Percentiles rank a stretch among this genome's conserved stretches.
phyloP scores from a whole-genome alignment of 257 asterid genomes.

The Capsicum pubescens region DNA sequence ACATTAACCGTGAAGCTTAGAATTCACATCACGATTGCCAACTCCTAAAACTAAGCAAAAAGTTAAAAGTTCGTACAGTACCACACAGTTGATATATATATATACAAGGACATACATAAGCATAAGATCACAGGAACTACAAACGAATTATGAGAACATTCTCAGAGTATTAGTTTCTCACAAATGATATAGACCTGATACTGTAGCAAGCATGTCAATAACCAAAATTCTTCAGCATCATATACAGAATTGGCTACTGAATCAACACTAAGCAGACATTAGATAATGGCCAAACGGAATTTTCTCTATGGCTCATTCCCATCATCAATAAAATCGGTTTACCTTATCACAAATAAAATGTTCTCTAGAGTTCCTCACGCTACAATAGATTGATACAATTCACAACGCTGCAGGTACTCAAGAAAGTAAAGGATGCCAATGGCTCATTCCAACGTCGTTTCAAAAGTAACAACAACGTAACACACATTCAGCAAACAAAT shows the following conservation, averaged over 20 bases:
- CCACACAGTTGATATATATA: background rate
- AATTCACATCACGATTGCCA: background rate
- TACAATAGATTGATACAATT: background rate
- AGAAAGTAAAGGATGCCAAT: background rate
- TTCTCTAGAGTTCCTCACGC: slow-evolving; percentile 4
- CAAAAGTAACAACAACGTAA: background rate
- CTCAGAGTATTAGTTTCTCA: background rate
- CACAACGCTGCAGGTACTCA: slow-evolving; percentile 2
- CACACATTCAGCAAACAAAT: slow-evolving; percentile 5
- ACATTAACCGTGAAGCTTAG: background rate
- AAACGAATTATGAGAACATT: background rate
- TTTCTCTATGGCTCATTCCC: background rate
- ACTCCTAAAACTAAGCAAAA: slow-evolving; percentile 22
- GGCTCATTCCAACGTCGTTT: background rate
- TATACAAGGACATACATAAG: background rate
- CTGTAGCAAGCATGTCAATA: background rate
- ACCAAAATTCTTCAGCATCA: background rate
- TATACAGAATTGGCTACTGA: background rate
- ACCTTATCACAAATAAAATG: background rate
- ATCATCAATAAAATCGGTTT: background rate
- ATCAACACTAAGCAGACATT: slow-evolving; percentile 1
- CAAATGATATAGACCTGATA: background rate
- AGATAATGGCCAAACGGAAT: background rate
- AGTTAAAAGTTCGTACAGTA: background rate
- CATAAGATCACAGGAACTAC: slow-evolving; percentile 18